phyloP scores from a whole-genome alignment of 2,329 filamentous ascomycete genomes.

The Calonectria fujianensis region DNA sequence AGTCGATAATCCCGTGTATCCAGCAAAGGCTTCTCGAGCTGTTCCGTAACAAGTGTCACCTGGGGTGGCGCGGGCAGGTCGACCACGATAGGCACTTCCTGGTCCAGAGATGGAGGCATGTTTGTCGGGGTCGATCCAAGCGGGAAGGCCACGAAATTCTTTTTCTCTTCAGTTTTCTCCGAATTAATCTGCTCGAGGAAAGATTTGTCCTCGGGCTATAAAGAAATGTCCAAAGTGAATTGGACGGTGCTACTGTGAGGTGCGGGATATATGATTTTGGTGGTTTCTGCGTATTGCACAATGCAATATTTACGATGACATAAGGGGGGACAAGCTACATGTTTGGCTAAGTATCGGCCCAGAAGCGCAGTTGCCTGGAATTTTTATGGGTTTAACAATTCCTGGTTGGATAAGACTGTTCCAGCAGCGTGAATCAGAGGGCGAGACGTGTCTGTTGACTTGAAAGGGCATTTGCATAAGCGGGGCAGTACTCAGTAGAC shows the following conservation, averaged over 20 bases:
- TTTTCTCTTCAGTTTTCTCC: background rate
- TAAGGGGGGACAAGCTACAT: background rate
- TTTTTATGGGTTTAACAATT: background rate
- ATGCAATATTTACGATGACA: background rate
- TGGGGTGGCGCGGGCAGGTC: slow-evolving; percentile 52
- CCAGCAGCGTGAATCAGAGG: background rate
- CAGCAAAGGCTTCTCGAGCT: slow-evolving; percentile 86
- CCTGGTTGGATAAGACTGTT: background rate
- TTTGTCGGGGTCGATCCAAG: background rate
- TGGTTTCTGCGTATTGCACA: background rate
- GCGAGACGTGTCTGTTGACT: background rate
- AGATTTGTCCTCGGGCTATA: background rate
- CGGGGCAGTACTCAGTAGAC: background rate
- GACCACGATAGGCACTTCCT: slow-evolving; percentile 46
- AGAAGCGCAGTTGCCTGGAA: background rate
- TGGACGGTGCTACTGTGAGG: background rate
- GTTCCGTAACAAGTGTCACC: slow-evolving; percentile 75
- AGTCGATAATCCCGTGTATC: slow-evolving; percentile 93
- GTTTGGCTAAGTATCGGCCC: background rate
- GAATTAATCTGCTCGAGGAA: background rate
- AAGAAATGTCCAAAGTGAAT: background rate
- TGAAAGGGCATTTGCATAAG: background rate
- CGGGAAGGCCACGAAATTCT: background rate
- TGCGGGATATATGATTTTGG: background rate
- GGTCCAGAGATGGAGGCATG: background rate